Percentiles rank a stretch among this genome's conserved stretches.
phyloP scores from a whole-genome alignment of 2,329 filamentous ascomycete genomes.

The Epicoccum sorghinum region DNA sequence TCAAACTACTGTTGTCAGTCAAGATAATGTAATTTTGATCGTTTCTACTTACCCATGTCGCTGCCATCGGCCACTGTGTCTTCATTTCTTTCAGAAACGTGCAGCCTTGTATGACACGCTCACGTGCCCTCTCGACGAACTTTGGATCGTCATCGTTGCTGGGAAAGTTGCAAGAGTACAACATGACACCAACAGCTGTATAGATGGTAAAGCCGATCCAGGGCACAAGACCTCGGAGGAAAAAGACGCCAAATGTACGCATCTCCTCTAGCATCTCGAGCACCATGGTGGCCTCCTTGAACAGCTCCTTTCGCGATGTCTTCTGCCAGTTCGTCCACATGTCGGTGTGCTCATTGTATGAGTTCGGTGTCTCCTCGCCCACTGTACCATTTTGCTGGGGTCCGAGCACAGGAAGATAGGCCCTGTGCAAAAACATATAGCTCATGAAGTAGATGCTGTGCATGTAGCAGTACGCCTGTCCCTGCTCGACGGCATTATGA shows the following conservation, averaged over 20 bases:
- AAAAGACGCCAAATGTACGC: conserved; percentile 49
- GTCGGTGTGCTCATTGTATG: conserved; percentile 40
- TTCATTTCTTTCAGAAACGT: conserved; percentile 50
- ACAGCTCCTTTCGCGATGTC: conserved; percentile 44
- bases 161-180: conserved; percentile 49
- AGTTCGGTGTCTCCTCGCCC: conserved; percentile 39
- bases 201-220: conserved; percentile 53
- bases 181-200: conserved; percentile 49
- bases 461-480: conserved; percentile 51
- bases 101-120: conserved; percentile 45
- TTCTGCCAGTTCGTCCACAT: conserved; percentile 48
- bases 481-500: conserved; percentile 51
- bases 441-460: conserved; percentile 52
- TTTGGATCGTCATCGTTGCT: conserved; percentile 43
- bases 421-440: conserved; percentile 50
- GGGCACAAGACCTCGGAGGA: conserved; percentile 48
- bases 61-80: conserved; percentile 50
- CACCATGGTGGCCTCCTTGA: conserved; percentile 46
- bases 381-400: conserved; percentile 35
- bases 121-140: conserved; percentile 40
- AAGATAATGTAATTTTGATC: too few species aligned
- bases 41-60: conserved; percentile 42
- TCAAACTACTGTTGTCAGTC: conserved; percentile 40
- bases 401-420: conserved; percentile 48
- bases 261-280: conserved; percentile 51